Evolutionary conservation across 768 basidiomycete genomes (phyloP), one percentile per base, ranked within the genome.

Genomic region (Trametes meyenii): DNA sequence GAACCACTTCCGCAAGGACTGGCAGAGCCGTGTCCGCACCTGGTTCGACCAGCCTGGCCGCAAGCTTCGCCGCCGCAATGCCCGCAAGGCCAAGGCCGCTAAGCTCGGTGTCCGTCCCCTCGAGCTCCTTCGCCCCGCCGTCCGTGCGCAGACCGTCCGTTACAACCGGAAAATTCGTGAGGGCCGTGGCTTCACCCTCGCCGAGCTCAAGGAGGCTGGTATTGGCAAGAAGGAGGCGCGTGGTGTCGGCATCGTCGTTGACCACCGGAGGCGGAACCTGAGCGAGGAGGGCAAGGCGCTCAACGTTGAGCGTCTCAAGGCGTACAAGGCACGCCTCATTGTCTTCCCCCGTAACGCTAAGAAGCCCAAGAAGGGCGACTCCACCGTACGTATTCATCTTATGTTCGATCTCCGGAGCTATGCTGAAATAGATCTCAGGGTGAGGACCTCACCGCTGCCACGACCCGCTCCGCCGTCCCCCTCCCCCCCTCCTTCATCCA

Each of bases 41-140:
- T 95, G 96, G 96, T 98, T 98, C 76, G 92, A 98, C 83, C 97
- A 99, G 80, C 94, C 97, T 59, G 96, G 96, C 50, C 91, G 92
- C 75, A 98, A 98, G 81, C 90, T 95, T 76, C 91, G 93, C 76
- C 85, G 97, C 75, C 91, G 97, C 75, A 87, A 82, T 49, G 94
- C 95, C 45, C 92, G 97, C 79, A 89, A 94, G 78, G 80, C 81
- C 69, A 98, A 97, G 82, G 94, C 94, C 59, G 85, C 94, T 48
- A 76, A 86, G 63, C 89, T 97, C 59, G 97, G 97, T 69, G 92
- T 94, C 66, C 92, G 94, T 73, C 97, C 93, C 46, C 86, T 94
- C 66, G 81, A 86, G 64, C 90, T 89, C 76, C 92, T 98, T 71
- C 94, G 96, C 72, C 96, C 96, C 50, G 96, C 96, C 64, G 97